phyloP scores from a whole-genome alignment of 768 basidiomycete genomes.

The Calocera cornea region DNA sequence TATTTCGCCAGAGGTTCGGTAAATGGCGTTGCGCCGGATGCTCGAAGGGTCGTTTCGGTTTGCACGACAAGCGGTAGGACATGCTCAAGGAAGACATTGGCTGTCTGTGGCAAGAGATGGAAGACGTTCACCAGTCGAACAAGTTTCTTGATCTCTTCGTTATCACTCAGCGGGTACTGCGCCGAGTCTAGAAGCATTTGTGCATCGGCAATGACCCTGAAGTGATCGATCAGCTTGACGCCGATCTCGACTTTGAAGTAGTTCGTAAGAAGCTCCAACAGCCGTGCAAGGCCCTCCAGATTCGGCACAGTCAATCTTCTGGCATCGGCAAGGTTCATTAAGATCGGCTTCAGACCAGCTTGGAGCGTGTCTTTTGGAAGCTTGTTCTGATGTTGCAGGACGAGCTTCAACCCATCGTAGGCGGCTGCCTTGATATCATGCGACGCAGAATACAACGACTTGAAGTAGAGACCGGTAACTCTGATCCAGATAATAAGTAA shows the following conservation, averaged over 20 bases:
- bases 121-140: slow-evolving; percentile 95
- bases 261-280: slow-evolving; percentile 87
- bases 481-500: slow-evolving; percentile 29
- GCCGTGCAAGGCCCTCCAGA: slow-evolving; percentile 81
- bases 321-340: slow-evolving; percentile 96
- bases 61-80: slow-evolving; percentile 82
- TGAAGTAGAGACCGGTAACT: slow-evolving; percentile 93
- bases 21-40: slow-evolving; percentile 79
- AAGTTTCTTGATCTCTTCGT: slow-evolving; percentile 83
- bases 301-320: slow-evolving; percentile 86
- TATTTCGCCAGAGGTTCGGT: slow-evolving; percentile 85
- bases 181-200: slow-evolving; percentile 70
- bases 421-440: slow-evolving; percentile 90
- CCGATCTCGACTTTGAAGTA: slow-evolving; percentile 99
- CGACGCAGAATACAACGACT: slow-evolving; percentile 86
- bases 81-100: slow-evolving; percentile 78
- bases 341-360: slow-evolving; percentile 84
- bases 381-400: slow-evolving; percentile 76
- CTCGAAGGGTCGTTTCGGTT: slow-evolving; percentile 83
- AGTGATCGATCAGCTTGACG: slow-evolving; percentile 91
- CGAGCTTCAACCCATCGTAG: slow-evolving; percentile 81
- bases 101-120: slow-evolving; percentile 85
- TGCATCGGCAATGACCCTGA: slow-evolving; percentile 81
- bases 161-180: slow-evolving; percentile 65
- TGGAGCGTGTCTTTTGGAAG: slow-evolving; percentile 92